A percentile compares a stretch with the other conserved stretches of the same genome.
Conservation (phyloP, 2,329 filamentous ascomycete genomes). For the Seiridium unicorne region DNA sequence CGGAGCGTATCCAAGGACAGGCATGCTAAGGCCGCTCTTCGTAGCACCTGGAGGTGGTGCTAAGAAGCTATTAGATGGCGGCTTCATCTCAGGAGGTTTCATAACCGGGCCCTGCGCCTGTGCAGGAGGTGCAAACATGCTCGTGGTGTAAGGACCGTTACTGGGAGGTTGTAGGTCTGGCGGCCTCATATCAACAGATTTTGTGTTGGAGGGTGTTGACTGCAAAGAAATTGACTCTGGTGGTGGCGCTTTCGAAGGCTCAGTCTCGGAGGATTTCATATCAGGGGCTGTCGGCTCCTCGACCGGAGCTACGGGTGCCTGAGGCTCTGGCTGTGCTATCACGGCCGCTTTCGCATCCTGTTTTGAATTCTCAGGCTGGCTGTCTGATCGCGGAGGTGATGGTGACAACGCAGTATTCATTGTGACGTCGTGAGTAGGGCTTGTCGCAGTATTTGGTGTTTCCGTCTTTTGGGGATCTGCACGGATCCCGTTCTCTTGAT, state of each 20-base stretch:
- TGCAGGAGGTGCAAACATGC: conserved; percentile 29
- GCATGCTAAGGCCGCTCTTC: conserved; percentile 29
- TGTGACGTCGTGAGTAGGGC: conserved; percentile 1
- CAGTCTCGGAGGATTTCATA: neutral
- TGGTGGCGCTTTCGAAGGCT: neutral
- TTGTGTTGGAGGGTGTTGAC: conserved; percentile 12
- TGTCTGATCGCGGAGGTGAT: no score
- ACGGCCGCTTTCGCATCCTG: no score
- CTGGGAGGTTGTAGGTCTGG: conserved; percentile 24
- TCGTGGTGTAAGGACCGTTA: conserved; percentile 28
- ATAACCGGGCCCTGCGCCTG: conserved; percentile 20
- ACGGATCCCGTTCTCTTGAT: neutral
- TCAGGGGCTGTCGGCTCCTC: conserved; percentile 16
- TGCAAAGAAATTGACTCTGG: conserved; percentile 3
- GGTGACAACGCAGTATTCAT: no score
- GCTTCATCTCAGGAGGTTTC: conserved; percentile 27
- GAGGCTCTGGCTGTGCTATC: neutral
- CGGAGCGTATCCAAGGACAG: conserved; percentile 33
- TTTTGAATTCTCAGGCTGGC: neutral
- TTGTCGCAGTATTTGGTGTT: conserved; percentile 13
- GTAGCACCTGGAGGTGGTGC: conserved; percentile 27
- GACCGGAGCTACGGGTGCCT: conserved; percentile 13
- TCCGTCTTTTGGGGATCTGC: conserved; percentile 14
- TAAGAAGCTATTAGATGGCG: conserved; percentile 26
- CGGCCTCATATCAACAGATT: conserved; percentile 17